Conservation (phyloP, 1,284 basidiomycete species). For the Tilletiaria anomala region DNA sequence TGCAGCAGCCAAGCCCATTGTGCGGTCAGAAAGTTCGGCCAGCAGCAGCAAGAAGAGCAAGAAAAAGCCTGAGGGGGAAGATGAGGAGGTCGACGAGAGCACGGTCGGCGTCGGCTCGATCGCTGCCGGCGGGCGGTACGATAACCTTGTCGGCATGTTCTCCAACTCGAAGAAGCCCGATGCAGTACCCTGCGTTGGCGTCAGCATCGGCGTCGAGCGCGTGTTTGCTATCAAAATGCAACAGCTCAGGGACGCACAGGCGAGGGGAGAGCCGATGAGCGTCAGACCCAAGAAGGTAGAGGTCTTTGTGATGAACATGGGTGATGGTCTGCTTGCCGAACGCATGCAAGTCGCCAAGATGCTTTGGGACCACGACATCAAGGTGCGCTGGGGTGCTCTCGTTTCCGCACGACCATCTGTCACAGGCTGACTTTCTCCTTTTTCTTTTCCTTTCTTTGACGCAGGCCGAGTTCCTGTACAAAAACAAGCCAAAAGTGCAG, state of each 20-base stretch:
- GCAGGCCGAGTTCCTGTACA: constrained; percentile 87
- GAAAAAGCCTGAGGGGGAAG: constrained; percentile 50
- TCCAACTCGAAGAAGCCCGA: constrained; percentile 56
- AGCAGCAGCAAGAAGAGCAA: constrained; percentile 31
- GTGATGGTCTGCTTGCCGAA: constrained; percentile 75
- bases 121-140: constrained; percentile 91
- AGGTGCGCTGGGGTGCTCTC: constrained; percentile 53
- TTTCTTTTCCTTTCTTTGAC: constrained; percentile 1
- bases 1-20: constrained; percentile 32
- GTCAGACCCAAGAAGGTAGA: constrained; percentile 76
- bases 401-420: too few species aligned
- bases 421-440: not conserved
- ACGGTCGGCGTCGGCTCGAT: constrained; percentile 91
- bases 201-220: constrained; percentile 87
- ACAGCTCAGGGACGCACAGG: constrained; percentile 58
- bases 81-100: constrained; percentile 84
- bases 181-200: constrained; percentile 77
- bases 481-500: constrained; percentile 59
- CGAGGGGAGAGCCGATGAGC: constrained; percentile 40
- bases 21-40: constrained; percentile 23
- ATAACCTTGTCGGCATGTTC: constrained; percentile 92
- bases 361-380: constrained; percentile 74
- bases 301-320: constrained; percentile 83
- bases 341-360: constrained; percentile 68
- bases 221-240: constrained; percentile 86